Conservation (phyloP, 2,329 filamentous ascomycete species). For the Falciphora oryzae region DNA sequence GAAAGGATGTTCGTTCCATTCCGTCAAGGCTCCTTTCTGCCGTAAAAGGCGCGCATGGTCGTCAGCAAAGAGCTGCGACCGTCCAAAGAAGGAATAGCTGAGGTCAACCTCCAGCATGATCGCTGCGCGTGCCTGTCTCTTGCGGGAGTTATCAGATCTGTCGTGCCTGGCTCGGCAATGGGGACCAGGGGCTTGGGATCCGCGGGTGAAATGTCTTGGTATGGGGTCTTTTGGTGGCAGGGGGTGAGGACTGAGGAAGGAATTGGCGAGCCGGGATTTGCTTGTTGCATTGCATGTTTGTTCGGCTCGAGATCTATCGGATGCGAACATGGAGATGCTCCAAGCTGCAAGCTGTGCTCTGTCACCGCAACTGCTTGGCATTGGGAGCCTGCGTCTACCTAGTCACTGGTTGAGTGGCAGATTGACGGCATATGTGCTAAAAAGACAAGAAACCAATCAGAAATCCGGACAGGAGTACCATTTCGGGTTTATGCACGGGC, state of each 20-base stretch:
- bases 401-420: background rate
- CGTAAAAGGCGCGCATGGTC: background rate
- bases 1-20: background rate
- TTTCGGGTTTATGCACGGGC: background rate
- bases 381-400: no score
- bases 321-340: no score
- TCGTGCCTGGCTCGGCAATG: background rate
- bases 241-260: background rate
- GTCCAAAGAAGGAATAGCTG: no score
- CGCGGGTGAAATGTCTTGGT: background rate
- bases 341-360: no score
- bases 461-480: background rate
- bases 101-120: background rate
- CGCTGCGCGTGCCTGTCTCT: background rate
- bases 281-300: no score
- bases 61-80: no score
- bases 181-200: background rate
- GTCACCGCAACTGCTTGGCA: no score
- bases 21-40: background rate
- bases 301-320: background rate
- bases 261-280: background rate
- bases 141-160: background rate
- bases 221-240: background rate
- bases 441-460: background rate
- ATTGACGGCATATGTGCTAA: background rate